These are phyloP conservation scores for Porcisia deanei DNA, from an alignment of 208 protist genomes.

Conservation along the genomic window DNA sequence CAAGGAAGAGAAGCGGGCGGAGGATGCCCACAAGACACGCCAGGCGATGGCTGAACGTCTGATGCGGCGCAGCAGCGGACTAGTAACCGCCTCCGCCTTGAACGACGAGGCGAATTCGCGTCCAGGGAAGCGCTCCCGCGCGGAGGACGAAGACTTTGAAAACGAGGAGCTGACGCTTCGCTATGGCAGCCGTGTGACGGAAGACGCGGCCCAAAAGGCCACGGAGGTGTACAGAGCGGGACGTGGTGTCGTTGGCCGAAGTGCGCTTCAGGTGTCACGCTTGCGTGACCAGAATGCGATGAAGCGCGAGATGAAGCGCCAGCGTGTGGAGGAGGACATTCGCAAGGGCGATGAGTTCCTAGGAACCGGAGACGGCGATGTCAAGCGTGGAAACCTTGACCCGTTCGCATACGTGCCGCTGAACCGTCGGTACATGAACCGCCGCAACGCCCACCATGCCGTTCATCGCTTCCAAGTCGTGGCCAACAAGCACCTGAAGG, in stretches of 20 bases:
- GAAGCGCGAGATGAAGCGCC: constrained; percentile 62
- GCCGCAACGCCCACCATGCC: constrained; percentile 76
- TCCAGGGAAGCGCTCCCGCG: constrained; percentile 64
- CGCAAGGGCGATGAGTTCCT: constrained; percentile 86
- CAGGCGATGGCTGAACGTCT: constrained; percentile 74
- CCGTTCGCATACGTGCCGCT: constrained; percentile 92
- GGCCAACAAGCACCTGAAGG: constrained; percentile 57
- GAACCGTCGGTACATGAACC: constrained; percentile 90
- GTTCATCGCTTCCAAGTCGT: constrained; percentile 82
- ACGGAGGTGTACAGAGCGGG: constrained; percentile 27
- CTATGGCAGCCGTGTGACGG: constrained; percentile 59
- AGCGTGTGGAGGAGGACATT: constrained; percentile 87
- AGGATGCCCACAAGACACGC: constrained; percentile 51
- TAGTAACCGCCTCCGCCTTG: constrained; percentile 50
- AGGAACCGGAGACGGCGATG: constrained; percentile 77
- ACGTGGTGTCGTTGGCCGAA: constrained; percentile 24
- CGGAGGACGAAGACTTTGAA: constrained; percentile 76
- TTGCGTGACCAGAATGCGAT: constrained; percentile 74
- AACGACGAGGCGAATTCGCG: constrained; percentile 50
- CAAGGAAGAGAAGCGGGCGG: constrained; percentile 61
- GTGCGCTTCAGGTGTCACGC: constrained; percentile 37
- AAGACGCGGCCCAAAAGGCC: constrained; percentile 46
- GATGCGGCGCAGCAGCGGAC: constrained; percentile 43
- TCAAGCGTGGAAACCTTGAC: constrained; percentile 81
- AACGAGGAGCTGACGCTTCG: constrained; percentile 82